Conservation (phyloP, 2,329 filamentous ascomycete species). For the Aspergillus costaricaensis region DNA sequence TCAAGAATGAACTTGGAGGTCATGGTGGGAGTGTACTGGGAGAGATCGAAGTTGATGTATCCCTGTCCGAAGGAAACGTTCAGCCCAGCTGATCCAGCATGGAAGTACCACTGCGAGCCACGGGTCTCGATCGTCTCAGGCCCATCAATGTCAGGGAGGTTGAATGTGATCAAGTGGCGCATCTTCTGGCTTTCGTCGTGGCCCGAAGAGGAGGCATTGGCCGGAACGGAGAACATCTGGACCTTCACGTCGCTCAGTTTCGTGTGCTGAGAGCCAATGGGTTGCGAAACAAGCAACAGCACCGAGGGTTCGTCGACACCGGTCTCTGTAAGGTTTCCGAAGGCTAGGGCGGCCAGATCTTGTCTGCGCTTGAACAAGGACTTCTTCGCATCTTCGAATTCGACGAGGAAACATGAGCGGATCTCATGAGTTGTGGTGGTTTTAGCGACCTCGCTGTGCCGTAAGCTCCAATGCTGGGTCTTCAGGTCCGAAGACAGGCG, state of each 20-base stretch:
- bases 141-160: slow-evolving; percentile 35
- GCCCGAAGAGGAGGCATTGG: slow-evolving; percentile 23
- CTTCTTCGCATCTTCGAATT: slow-evolving; percentile 46
- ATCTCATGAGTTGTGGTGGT: slow-evolving; percentile 31
- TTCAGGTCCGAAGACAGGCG: slow-evolving; percentile 44
- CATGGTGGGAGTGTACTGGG: slow-evolving; percentile 43
- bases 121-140: slow-evolving; percentile 27
- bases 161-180: slow-evolving; percentile 40
- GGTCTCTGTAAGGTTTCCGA: slow-evolving; percentile 33
- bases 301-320: slow-evolving; percentile 38
- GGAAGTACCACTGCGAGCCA: slow-evolving; percentile 42
- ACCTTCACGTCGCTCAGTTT: slow-evolving; percentile 40
- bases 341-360: slow-evolving; percentile 40
- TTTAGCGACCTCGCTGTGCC: slow-evolving; percentile 37
- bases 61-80: slow-evolving; percentile 43
- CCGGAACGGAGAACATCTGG: slow-evolving; percentile 43
- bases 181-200: slow-evolving; percentile 37
- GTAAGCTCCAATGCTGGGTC: slow-evolving; percentile 42
- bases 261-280: slow-evolving; percentile 30
- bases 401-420: slow-evolving; percentile 40
- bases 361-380: slow-evolving; percentile 43
- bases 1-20: slow-evolving; percentile 43
- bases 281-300: slow-evolving; percentile 43
- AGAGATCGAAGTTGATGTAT: slow-evolving; percentile 46
- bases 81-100: slow-evolving; percentile 42